Conservation (phyloP, 2,329 filamentous ascomycete species). For the Sporothrix curviconia region DNA sequence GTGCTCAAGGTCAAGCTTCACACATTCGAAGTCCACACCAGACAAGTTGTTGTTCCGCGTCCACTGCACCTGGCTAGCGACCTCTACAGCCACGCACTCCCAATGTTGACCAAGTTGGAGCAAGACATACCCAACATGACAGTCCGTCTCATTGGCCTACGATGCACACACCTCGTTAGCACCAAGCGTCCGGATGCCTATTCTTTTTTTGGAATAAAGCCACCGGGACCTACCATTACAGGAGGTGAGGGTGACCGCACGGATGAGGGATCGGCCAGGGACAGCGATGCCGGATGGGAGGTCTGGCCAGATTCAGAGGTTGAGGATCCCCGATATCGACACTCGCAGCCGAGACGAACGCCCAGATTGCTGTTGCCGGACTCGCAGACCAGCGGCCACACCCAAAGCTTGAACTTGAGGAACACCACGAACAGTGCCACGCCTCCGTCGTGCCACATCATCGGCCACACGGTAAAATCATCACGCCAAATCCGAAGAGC, state of each 20-base stretch:
- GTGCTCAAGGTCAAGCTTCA: constrained; percentile 91
- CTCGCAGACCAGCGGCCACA: too few relatives aligned
- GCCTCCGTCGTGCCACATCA: constrained; percentile 17
- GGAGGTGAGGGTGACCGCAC: constrained; percentile 20
- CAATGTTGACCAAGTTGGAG: constrained; percentile 77
- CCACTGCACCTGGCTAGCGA: constrained; percentile 71
- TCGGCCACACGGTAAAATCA: constrained; percentile 45
- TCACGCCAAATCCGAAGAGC: constrained; percentile 40
- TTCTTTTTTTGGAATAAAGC: constrained; percentile 67
- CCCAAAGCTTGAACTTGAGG: too few relatives aligned
- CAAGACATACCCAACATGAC: constrained; percentile 75
- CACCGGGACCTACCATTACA: constrained; percentile 23
- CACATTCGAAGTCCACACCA: constrained; percentile 83
- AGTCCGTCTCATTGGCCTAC: constrained; percentile 77
- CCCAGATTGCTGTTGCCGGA: too few relatives aligned
- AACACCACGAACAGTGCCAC: too few relatives aligned
- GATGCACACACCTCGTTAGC: constrained; percentile 80
- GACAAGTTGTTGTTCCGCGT: constrained; percentile 69
- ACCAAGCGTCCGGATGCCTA: constrained; percentile 73
- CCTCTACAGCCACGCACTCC: constrained; percentile 71
- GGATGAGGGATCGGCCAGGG: constrained; percentile 18
- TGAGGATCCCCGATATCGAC: too few relatives aligned
- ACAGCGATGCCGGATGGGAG: constrained; percentile 53
- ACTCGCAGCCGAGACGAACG: too few relatives aligned
- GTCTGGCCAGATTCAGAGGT: constrained; percentile 62